Evolutionary conservation across 2,329 filamentous ascomycete species (phyloP), one percentile per base, ranked within the genome.

Genomic region (Fusarium concolor): DNA sequence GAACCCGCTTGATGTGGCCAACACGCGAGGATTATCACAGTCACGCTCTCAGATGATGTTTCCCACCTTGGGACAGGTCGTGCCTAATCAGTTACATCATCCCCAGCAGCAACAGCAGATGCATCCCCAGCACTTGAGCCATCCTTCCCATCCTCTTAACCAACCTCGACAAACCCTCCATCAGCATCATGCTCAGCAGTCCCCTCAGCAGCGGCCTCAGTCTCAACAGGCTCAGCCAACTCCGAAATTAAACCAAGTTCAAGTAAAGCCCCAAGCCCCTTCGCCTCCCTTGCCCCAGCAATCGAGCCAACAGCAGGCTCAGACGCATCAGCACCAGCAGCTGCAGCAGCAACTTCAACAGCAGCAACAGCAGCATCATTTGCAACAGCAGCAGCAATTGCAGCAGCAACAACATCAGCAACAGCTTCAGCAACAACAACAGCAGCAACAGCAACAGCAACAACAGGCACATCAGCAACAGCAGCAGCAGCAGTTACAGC

Each of bases 1-100:
- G 58, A 83, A 83, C 71, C 80, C 83, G 41, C 80, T 84, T 67
- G 79, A 79, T 62, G 77, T 82, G 59, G 78, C 82, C 59, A 78
- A 81, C 50, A 79, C 83, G 72, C 84, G 80, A 69, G 80, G 76
- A 41, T 82, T 74, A 17, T 68, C 80, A 24, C 81, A 78, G 42
- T 78, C 79, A 63, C 81, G 79, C 62, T 85, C 80, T 68, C 81
- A 82, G 78, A 83, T 84, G 71, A 70, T 74, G 65, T 74, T 72
- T 49, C 72, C 72, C 20, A 64, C 80, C 49, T 75, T 83, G 70
- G 78, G 74, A 60, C 82, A 83, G 69, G 74, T 80, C 47, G 79
- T 82, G 51, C 79, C 80, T 49, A 81, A 79, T 70, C 79, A 83
- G 50, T 69, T 84, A 22, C 75, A 83, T 50, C 81, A 82, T 14